phyloP scores from a whole-genome alignment of 169 alveolate genomes.

The Theileria orientalis region DNA sequence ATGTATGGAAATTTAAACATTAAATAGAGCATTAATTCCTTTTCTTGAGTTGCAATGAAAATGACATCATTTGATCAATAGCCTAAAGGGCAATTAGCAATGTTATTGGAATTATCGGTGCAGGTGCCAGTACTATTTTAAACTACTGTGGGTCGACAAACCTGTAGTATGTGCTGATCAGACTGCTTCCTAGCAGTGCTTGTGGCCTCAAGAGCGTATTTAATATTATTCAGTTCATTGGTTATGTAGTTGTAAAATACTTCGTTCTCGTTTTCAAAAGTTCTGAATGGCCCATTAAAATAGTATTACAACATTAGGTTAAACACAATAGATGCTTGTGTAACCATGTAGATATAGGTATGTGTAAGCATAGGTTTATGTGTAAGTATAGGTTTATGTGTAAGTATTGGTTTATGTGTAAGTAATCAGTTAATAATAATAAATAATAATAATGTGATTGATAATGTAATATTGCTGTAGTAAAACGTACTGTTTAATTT shows the following conservation, averaged over 20 bases:
- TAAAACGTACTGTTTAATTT: constrained; percentile 31
- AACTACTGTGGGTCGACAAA: too few species aligned
- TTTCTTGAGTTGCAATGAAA: constrained; percentile 34
- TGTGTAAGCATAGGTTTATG: too few species aligned
- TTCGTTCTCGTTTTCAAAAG: constrained; percentile 38
- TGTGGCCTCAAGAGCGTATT: constrained; percentile 46
- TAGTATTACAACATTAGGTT: neutral
- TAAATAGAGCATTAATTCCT: too few species aligned
- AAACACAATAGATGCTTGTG: too few species aligned
- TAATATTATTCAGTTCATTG: constrained; percentile 47
- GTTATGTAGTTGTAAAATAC: constrained; percentile 36
- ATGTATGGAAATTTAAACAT: too few species aligned
- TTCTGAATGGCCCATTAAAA: neutral
- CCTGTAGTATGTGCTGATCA: constrained; percentile 49
- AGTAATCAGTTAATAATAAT: neutral
- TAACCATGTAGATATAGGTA: too few species aligned
- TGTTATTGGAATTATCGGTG: too few species aligned
- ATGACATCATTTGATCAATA: constrained; percentile 53
- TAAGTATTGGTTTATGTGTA: neutral
- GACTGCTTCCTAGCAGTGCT: constrained; percentile 58
- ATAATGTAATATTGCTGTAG: neutral
- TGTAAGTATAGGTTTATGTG: neutral
- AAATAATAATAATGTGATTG: neutral
- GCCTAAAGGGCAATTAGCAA: constrained; percentile 22
- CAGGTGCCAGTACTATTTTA: too few species aligned